phyloP scores from a whole-genome alignment of 2,329 filamentous ascomycete genomes.

The Ophiostoma tasmaniense region DNA sequence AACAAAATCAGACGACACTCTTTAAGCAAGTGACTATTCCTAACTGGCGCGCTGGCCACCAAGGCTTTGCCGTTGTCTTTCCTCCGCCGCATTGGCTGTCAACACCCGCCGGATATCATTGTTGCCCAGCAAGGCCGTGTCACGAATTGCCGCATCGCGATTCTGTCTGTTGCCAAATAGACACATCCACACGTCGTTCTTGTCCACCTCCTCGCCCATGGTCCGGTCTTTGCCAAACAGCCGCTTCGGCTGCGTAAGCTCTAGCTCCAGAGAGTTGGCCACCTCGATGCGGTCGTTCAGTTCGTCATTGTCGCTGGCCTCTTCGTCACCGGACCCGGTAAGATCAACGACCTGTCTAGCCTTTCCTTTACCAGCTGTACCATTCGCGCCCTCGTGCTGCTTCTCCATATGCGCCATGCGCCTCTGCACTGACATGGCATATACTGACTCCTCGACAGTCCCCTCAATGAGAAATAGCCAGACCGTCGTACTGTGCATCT shows the following conservation, averaged over 20 bases:
- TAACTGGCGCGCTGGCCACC: background rate
- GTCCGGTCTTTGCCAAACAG: conserved; percentile 62
- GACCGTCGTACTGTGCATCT: conserved; percentile 78
- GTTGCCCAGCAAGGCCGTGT: conserved; percentile 15
- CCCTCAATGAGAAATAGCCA: conserved; percentile 92
- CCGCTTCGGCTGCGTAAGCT: conserved; percentile 60
- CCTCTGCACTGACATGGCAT: conserved; percentile 72
- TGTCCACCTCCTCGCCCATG: conserved; percentile 70
- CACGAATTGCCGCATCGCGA: background rate
- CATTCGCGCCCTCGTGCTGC: conserved; percentile 24
- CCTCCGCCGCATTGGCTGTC: conserved; percentile 38
- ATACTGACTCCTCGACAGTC: conserved; percentile 87
- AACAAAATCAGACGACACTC: background rate
- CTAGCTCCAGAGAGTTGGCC: conserved; percentile 76
- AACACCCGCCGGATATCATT: conserved; percentile 30
- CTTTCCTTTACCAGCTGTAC: conserved; percentile 24
- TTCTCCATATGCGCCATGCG: conserved; percentile 66
- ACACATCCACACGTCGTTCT: conserved; percentile 80
- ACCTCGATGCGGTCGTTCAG: conserved; percentile 61
- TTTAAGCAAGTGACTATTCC: background rate
- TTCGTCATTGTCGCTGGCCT: conserved; percentile 32
- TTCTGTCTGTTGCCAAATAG: conserved; percentile 57
- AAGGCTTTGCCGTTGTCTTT: conserved; percentile 22
- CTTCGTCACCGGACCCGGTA: background rate
- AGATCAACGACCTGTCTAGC: background rate